Evolutionary conservation across 73 alveolate species (phyloP).

Genomic region (Tetrahymena borealis): DNA sequence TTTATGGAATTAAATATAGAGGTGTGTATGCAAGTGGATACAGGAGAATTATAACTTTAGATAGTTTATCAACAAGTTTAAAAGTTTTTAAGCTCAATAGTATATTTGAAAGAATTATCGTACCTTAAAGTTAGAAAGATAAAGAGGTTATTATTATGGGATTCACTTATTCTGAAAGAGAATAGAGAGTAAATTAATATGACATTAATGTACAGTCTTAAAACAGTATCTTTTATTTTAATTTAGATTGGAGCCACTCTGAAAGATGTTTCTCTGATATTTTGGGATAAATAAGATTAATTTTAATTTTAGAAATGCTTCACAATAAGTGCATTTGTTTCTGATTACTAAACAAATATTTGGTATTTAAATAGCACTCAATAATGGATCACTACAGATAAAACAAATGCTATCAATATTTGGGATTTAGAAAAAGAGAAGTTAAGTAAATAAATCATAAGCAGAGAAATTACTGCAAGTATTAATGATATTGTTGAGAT

Average conservation of each 20-base stretch:
- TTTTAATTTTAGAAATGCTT: neutral
- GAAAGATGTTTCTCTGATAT: neutral
- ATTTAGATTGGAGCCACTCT: neutral
- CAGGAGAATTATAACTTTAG: neutral
- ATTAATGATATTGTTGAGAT: conserved; percentile 34
- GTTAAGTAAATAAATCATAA: neutral
- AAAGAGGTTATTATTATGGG: neutral
- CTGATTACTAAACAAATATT: conserved; percentile 26
- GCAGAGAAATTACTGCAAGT: conserved; percentile 7
- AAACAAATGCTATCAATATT: conserved; percentile 4
- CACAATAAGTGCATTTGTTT: neutral
- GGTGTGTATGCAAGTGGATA: neutral
- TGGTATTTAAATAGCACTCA: conserved; percentile 30
- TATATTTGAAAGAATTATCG: neutral
- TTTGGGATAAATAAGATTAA: neutral
- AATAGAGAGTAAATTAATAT: neutral
- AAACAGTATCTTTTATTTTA: neutral
- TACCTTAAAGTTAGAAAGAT: neutral
- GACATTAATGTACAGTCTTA: neutral
- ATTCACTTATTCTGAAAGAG: neutral
- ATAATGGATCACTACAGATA: conserved; percentile 38
- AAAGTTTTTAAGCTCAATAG: neutral
- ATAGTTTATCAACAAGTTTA: neutral
- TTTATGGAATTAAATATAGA: neutral
- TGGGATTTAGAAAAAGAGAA: conserved; percentile 34